Base-by-base conservation (phyloP, 352 stramenopile species). In the Pythium phragmitis region DNA sequence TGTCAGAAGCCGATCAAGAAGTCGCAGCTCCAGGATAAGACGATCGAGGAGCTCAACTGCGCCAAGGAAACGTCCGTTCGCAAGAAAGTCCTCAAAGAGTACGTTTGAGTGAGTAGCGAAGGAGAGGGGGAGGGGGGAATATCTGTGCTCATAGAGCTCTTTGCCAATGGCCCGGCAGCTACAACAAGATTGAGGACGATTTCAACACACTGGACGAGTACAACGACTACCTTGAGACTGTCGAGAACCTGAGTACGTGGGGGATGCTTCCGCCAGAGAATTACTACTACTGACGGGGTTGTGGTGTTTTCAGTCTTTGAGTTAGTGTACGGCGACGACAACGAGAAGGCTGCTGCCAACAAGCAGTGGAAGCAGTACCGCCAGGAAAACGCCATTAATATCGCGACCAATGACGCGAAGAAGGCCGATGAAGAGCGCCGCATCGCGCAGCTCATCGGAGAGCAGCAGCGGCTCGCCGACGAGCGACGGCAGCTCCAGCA, bases 321-420 rank as follows among this genome's bases (percentile, higher is more conserved):
- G 56, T 74, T 95, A 21, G 80, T 92, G 16, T 92, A 92, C 59
- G 87, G 85, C 17, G 73, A 90, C 49, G 87, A 95, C 8, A 63
- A 67, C 6, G 75, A 89, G 52, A 93, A 93, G 60, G 74, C 77
- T 11, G 69, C 64, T 7, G 87, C 85, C 13, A 80, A 93, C 59
- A 88, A 88, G 56, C 85, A 92, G 70, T 94, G 84, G 87, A 95
- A 95, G 60, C 80, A 90, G 68, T 95, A 95, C 48, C 82, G 85
- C 33, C 67, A 77, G 34, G 87, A 95, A 50, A 91, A 95, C 54
- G 79, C 82, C 11, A 88, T 94, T 65, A 79, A 70, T 3, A 95
- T 95, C 55, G 85, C 83, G 36, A 91, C 87, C 0, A 95, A 95
- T 55, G 87, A 95, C 42, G 87, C 87, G 13, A 91, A 91, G 63